Percentiles rank a stretch among this genome's conserved stretches.
phyloP scores from a whole-genome alignment of 805 yeast genomes.

The Wickerhamia fluorescens region DNA sequence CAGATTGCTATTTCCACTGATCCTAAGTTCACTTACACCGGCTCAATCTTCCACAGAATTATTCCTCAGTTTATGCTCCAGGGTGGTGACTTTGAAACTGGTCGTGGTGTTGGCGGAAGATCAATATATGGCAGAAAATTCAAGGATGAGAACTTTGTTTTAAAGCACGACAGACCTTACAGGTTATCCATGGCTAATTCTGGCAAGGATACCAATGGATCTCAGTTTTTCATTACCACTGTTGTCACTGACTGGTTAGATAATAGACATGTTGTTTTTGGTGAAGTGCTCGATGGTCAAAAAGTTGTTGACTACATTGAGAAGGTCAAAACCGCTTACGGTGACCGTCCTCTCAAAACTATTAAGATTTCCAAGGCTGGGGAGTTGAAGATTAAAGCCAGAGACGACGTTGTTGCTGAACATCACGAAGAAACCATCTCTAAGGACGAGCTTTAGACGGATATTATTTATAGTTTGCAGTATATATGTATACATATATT shows the following conservation, averaged over 20 bases:
- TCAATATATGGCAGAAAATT: conserved; percentile 72
- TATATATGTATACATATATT: conserved; percentile 1
- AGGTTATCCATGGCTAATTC: conserved; percentile 75
- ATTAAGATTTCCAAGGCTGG: conserved; percentile 68
- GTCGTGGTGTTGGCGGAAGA: conserved; percentile 72
- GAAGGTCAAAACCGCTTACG: conserved; percentile 56
- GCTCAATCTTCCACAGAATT: conserved; percentile 66
- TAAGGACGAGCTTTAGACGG: conserved; percentile 27
- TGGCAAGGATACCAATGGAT: conserved; percentile 76
- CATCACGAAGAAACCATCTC: conserved; percentile 4
- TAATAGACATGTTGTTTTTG: conserved; percentile 93
- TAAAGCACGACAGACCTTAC: conserved; percentile 66
- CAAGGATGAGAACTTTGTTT: conserved; percentile 67
- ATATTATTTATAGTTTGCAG: too few species aligned
- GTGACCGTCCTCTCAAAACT: conserved; percentile 66
- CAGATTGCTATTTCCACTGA: conserved; percentile 56
- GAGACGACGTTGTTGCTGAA: conserved; percentile 7
- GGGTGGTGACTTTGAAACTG: conserved; percentile 79
- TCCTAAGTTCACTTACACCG: conserved; percentile 55
- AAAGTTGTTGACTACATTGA: conserved; percentile 77
- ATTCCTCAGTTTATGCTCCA: conserved; percentile 72
- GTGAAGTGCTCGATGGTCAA: conserved; percentile 84
- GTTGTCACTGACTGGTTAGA: conserved; percentile 88
- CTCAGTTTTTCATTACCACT: conserved; percentile 93
- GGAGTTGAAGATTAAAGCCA: conserved; percentile 40